Percentiles rank a stretch among this genome's conserved stretches.
Evolutionary conservation across 768 basidiomycete species (phyloP).

Genomic region (Cyathus striatus): DNA sequence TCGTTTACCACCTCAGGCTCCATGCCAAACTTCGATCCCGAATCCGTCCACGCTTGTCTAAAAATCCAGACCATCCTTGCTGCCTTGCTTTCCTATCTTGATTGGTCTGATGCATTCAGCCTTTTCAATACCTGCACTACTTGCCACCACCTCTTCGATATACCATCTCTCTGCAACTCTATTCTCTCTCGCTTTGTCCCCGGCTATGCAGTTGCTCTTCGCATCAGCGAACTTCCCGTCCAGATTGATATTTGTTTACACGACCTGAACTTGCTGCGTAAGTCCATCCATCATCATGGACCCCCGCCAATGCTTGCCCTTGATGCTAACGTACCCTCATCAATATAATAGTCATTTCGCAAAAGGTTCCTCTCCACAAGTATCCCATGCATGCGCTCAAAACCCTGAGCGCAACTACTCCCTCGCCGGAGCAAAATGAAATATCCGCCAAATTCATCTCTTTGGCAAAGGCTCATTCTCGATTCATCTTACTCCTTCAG

Average conservation of each 20-base stretch:
- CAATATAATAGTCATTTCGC: slow-evolving; percentile 62
- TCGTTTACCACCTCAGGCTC: slow-evolving; percentile 13
- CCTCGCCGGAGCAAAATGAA: slow-evolving; percentile 25
- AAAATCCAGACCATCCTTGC: slow-evolving; percentile 16
- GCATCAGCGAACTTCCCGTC: slow-evolving; percentile 30
- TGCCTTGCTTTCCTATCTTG: slow-evolving; percentile 21
- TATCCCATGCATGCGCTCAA: slow-evolving; percentile 69
- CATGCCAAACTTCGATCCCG: slow-evolving; percentile 7
- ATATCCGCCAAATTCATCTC: slow-evolving; percentile 33
- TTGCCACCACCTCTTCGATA: slow-evolving; percentile 22
- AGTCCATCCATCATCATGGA: slow-evolving; percentile 22
- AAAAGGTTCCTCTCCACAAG: slow-evolving; percentile 55
- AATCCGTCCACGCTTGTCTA: slow-evolving; percentile 11
- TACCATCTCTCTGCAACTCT: slow-evolving; percentile 24
- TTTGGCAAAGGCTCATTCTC: slow-evolving; percentile 61
- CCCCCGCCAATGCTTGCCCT: slow-evolving; percentile 8
- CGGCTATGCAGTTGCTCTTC: slow-evolving; percentile 43
- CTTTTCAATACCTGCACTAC: slow-evolving; percentile 32
- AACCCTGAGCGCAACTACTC: slow-evolving; percentile 33
- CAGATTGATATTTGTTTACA: slow-evolving; percentile 46
- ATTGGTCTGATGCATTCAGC: slow-evolving; percentile 34
- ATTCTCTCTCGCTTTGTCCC: slow-evolving; percentile 52
- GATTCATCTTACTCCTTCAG: slow-evolving; percentile 71
- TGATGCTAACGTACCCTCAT: neutral
- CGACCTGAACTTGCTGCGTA: slow-evolving; percentile 64